phyloP scores from a whole-genome alignment of 768 basidiomycete species.

The Lentinula raphanica region DNA sequence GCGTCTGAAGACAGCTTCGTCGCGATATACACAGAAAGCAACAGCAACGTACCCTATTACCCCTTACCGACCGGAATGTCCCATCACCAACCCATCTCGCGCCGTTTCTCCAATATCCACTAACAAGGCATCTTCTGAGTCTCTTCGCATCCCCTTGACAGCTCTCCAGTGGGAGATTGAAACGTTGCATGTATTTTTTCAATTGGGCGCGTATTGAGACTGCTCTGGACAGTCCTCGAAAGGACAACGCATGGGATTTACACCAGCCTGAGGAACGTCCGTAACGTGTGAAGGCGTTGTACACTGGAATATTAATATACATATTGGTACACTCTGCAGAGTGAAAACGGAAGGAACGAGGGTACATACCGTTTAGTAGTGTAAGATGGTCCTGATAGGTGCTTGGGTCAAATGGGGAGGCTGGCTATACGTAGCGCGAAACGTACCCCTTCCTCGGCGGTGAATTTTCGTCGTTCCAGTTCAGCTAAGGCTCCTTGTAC shows the following conservation, averaged over 20 bases:
- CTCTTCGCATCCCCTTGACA: conserved; percentile 86
- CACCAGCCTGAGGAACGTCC: conserved; percentile 90
- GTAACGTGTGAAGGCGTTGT: conserved; percentile 86
- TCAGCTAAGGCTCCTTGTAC: conserved; percentile 83
- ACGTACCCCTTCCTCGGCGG: conserved; percentile 90
- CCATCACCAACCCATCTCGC: conserved; percentile 91
- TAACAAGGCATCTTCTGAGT: conserved; percentile 83
- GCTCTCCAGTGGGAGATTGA: conserved; percentile 74
- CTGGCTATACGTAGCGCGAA: not conserved
- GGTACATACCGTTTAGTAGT: conserved; percentile 71
- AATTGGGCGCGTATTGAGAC: conserved; percentile 94
- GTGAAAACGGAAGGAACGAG: conserved; percentile 1
- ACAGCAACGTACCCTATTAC: conserved; percentile 58
- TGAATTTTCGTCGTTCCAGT: conserved; percentile 91
- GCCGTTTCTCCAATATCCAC: conserved; percentile 92
- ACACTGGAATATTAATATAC: conserved; percentile 44
- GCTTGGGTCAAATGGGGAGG: conserved; percentile 8
- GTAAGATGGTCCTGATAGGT: conserved; percentile 85
- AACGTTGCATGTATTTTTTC: conserved; percentile 91
- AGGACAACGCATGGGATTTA: conserved; percentile 86
- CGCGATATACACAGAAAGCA: not conserved
- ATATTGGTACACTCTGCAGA: not conserved
- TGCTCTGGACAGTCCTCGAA: conserved; percentile 89
- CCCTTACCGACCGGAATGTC: conserved; percentile 85
- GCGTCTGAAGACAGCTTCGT: conserved; percentile 40